A percentile compares a stretch with the other conserved stretches of the same genome.
These are phyloP conservation scores for Discostella stelligeroides DNA, from an alignment of 108 stramenopile species.

Conservation along the genomic window DNA sequence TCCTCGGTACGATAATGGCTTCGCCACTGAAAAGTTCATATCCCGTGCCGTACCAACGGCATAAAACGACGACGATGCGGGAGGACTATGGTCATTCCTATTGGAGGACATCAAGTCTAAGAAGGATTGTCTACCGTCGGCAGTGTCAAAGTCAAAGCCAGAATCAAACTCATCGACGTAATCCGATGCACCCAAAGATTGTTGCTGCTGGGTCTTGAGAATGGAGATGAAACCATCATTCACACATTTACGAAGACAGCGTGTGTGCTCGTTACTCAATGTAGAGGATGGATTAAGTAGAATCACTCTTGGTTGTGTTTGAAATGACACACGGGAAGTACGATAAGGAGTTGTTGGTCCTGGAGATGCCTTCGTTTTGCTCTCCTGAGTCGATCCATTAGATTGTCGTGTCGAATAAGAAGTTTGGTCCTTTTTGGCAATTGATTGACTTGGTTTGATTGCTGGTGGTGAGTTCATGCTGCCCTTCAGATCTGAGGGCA, in stretches of 20 bases:
- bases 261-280: conserved; percentile 21
- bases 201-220: conserved; percentile 9
- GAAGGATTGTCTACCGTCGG: conserved; percentile 29
- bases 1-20: conserved; percentile 45
- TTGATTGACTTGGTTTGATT: neutral
- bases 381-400: neutral
- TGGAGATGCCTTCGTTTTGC: neutral
- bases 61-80: conserved; percentile 30
- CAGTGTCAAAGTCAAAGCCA: conserved; percentile 39
- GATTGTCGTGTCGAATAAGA: neutral
- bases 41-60: conserved; percentile 47
- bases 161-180: conserved; percentile 25
- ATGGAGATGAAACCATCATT: conserved; percentile 29
- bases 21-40: conserved; percentile 25
- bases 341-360: conserved; percentile 13
- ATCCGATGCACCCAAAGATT: conserved; percentile 1
- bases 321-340: conserved; percentile 36
- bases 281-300: conserved; percentile 34
- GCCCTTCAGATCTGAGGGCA: neutral
- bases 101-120: conserved; percentile 17
- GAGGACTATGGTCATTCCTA: conserved; percentile 10
- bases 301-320: conserved; percentile 26
- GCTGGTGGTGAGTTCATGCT: neutral
- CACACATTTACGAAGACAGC: conserved; percentile 29
- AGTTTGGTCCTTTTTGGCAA: neutral